phyloP scores from a whole-genome alignment of 2,329 filamentous ascomycete species.

The Trichoderma gracile region DNA sequence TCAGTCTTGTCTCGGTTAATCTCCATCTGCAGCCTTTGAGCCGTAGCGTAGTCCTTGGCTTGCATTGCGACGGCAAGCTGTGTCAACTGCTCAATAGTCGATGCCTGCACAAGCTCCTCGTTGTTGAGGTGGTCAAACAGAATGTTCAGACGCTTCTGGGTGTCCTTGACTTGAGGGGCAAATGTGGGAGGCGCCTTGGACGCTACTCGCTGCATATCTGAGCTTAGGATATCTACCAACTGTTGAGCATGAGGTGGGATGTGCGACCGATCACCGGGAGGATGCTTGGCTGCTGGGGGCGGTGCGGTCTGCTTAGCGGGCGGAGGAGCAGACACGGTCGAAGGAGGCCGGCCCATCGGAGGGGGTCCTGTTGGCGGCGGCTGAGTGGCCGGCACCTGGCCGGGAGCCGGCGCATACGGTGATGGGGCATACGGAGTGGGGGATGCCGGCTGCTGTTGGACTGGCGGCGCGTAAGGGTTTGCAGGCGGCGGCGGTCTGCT shows the following conservation, averaged over 20 bases:
- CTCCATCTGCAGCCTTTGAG: slow-evolving; percentile 69
- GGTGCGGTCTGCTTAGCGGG: slow-evolving; percentile 53
- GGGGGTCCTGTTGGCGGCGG: slow-evolving; percentile 40
- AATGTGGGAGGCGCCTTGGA: slow-evolving; percentile 82
- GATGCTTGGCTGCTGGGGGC: slow-evolving; percentile 63
- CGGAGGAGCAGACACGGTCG: slow-evolving; percentile 44
- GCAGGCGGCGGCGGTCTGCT: slow-evolving; percentile 45
- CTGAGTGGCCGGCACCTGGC: slow-evolving; percentile 46
- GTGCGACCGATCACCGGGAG: slow-evolving; percentile 84
- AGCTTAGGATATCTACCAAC: slow-evolving; percentile 76
- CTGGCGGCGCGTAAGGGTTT: slow-evolving; percentile 47
- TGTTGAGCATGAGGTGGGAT: slow-evolving; percentile 76
- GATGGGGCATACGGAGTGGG: slow-evolving; percentile 39
- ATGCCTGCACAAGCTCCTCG: slow-evolving; percentile 79
- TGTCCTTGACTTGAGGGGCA: slow-evolving; percentile 86
- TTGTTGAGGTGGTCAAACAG: slow-evolving; percentile 99
- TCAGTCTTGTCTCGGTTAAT: slow-evolving; percentile 76
- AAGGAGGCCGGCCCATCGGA: slow-evolving; percentile 37
- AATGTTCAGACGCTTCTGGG: slow-evolving; percentile 86
- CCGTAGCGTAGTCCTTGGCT: slow-evolving; percentile 66
- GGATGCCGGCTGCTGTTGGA: slow-evolving; percentile 46
- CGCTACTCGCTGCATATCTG: slow-evolving; percentile 87
- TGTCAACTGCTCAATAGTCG: slow-evolving; percentile 69
- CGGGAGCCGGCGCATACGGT: slow-evolving; percentile 45
- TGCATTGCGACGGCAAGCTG: slow-evolving; percentile 67